Evolutionary conservation across 139 green algal species (phyloP).

Genomic region (Closterium sp.): DNA sequence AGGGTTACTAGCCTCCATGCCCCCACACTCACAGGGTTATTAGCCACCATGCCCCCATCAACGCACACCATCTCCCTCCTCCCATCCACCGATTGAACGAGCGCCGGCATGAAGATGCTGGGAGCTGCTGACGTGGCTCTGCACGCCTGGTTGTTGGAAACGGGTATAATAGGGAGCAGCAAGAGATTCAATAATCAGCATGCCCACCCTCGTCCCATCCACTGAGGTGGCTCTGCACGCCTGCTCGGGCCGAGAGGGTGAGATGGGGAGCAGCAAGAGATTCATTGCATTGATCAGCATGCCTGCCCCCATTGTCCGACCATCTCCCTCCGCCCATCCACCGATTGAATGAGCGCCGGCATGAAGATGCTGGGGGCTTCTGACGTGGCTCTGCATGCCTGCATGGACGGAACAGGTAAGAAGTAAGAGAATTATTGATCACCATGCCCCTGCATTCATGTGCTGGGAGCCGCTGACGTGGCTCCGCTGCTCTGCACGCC

Average conservation of each 20-base stretch:
- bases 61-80: neutral
- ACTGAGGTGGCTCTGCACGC: neutral
- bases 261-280: neutral
- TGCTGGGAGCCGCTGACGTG: no score
- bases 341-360: neutral
- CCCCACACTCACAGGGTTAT: conserved; percentile 14
- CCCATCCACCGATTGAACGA: neutral
- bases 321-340: neutral
- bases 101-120: conserved; percentile 15
- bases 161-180: no score
- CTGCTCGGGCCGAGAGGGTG: no score
- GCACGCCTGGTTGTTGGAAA: neutral
- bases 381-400: neutral
- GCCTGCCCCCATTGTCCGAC: neutral
- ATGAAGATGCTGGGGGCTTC: neutral
- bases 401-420: no score
- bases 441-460: no score
- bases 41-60: conserved; percentile 9
- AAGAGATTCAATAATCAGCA: no score
- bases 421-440: no score
- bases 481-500: no score
- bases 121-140: conserved; percentile 15
- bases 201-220: no score
- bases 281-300: neutral
- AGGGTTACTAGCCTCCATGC: neutral